Conservation (phyloP, 1,284 basidiomycete genomes). For the Cryptococcus jaspeensis region DNA sequence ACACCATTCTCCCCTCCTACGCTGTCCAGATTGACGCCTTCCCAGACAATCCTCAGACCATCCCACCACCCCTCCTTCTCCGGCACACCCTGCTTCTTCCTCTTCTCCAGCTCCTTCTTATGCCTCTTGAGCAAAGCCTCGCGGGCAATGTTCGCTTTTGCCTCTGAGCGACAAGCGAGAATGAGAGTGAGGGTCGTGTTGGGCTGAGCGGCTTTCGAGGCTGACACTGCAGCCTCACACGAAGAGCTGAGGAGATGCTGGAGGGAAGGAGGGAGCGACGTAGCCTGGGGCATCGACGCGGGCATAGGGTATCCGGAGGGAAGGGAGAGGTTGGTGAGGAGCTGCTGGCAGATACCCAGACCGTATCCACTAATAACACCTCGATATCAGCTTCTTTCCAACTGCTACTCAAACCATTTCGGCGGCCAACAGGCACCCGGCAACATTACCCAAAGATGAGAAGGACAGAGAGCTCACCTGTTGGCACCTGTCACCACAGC, state of each 20-base stretch:
- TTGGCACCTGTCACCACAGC: constrained; percentile 69
- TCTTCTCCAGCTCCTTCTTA: constrained; percentile 53
- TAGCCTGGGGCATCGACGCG: constrained; percentile 24
- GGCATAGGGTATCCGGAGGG: constrained; percentile 29
- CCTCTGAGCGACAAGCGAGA: constrained; percentile 72
- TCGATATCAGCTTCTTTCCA: not conserved
- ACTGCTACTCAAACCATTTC: not conserved
- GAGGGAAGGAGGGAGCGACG: constrained; percentile 30
- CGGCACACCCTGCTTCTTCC: constrained; percentile 31
- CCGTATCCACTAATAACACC: constrained; percentile 70
- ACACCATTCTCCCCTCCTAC: constrained; percentile 60
- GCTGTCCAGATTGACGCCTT: constrained; percentile 63
- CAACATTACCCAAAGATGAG: not conserved
- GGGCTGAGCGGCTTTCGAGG: constrained; percentile 10
- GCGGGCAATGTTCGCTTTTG: constrained; percentile 65
- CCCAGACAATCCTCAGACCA: constrained; percentile 63
- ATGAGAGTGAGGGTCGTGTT: constrained; percentile 67
- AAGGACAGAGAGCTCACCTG: constrained; percentile 53
- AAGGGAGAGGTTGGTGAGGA: constrained; percentile 66
- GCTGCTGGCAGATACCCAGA: constrained; percentile 76
- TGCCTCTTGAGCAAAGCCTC: constrained; percentile 60
- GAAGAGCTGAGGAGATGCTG: constrained; percentile 21
- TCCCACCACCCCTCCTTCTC: constrained; percentile 60
- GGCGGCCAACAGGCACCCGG: not conserved
- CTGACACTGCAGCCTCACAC: not conserved